Evolutionary conservation across 192 early-diverging fungal genomes (phyloP), one percentile per base, ranked within the genome.

Genomic region (Linnemannia schmuckeri): DNA sequence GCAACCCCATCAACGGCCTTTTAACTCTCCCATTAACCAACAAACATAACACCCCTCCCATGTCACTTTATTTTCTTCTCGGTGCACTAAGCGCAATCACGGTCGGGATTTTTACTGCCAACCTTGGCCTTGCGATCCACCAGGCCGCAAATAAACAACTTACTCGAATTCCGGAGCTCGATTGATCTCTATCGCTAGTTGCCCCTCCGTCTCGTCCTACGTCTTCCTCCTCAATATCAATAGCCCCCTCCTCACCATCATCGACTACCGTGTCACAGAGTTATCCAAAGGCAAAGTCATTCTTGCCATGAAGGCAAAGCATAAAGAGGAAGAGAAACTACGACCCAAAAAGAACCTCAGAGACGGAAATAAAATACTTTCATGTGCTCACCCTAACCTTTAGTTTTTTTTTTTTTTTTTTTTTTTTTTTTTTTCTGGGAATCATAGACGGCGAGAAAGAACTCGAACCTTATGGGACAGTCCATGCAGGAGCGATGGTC

Each of bases 401-500:
- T 20, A 18, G 24, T 76, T 66, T 37, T 66, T 33, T 42, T 78
- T 41, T 55, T 5, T 27, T 2, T 37, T 49, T 33, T 18, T 38
- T 20, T 69, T 44, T 35, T 70, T 70, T 12, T 70, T 17, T 75
- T 75, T 15, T 22, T 0, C 44, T 12, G 44, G 15, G 9, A 46
- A 15, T 46, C 1, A 38, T 82, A 93, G 92, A 91, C 90, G 75
- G 83, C 79, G 74, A 89, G 76, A 49, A 74, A 76, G 33, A 87
- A 80, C n/a, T 88, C 82, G 3, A 91, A 91, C 68, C 88, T 88
- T 89, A 89, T 38, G 87, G 88, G 35, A 81, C 88, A 46, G 89
- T 91, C 47, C 91, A 92, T 66, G 87, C 92, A 18, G 87, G 83
- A 3, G 90, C 92, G 0, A 72, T 93, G 35, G 87, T 86, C 35